phyloP scores from a whole-genome alignment of 257 asterid genomes.

The Solanum clarkiae region DNA sequence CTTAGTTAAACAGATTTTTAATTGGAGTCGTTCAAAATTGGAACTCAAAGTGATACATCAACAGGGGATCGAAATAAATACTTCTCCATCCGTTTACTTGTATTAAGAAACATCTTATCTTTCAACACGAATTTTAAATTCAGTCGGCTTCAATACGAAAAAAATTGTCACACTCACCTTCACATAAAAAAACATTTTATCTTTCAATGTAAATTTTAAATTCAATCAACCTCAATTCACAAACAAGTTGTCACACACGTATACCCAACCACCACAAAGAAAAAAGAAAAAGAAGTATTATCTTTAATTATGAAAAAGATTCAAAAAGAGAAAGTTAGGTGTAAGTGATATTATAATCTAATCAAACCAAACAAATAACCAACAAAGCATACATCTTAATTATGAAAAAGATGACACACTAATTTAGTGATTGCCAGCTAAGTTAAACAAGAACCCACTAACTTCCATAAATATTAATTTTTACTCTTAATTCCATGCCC shows the following conservation, averaged over 20 bases:
- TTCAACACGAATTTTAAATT: too few species aligned
- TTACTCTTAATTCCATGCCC: not conserved
- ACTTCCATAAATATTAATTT: slow-evolving; percentile 2
- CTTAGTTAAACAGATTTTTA: not conserved
- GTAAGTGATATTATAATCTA: not conserved
- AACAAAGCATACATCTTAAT: not conserved
- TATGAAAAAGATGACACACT: not conserved
- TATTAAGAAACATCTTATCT: too few species aligned
- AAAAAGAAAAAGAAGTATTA: not conserved
- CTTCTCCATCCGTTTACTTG: not conserved
- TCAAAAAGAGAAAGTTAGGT: not conserved
- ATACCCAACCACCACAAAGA: not conserved
- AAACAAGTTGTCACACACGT: not conserved
- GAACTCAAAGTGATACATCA: not conserved
- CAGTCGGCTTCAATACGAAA: not conserved
- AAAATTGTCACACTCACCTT: too few species aligned
- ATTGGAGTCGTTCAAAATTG: not conserved
- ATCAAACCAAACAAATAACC: slow-evolving; percentile 5
- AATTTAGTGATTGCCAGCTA: slow-evolving; percentile 51
- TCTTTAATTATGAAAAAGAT: not conserved
- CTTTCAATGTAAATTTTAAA: too few species aligned
- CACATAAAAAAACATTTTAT: too few species aligned
- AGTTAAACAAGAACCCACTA: slow-evolving; percentile 18
- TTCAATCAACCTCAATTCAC: too few species aligned
- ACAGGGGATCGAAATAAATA: not conserved